Base-by-base conservation (phyloP, 192 early-diverging fungal genomes). In the Coemansia sp. region DNA sequence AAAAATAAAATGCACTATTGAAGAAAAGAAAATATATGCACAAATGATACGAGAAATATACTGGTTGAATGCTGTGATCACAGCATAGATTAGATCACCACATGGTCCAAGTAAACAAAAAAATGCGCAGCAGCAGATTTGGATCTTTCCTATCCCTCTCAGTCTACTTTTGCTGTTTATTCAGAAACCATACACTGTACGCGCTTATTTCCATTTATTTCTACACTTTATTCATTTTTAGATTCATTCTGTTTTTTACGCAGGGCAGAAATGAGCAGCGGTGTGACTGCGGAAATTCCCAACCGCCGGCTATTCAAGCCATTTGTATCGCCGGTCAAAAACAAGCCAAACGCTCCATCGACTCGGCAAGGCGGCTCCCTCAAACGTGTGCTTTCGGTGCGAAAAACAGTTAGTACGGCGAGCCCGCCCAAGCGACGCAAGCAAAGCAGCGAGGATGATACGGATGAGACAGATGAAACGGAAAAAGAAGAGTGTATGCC, bases 231-330 rank as follows among this genome's bases (percentile, higher is more conserved):
- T 27, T 27, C 26, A 27, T 27, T 27, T 35, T 35, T 35, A 35
- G 32, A 35, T 10, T 27, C 2, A 27, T 22, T 29, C 32, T 35
- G 32, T 35, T 35, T 27, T 4, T 55, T 35, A n/a, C 12, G 16
- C 10, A n/a, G 27, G 11, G 13, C 12, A 16, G 26, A 38, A 64
- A 64, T 64, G 62, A 64, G 62, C 41, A 66, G 56, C 19, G 62
- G 58, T 12, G 66, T 78, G 13, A 47, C 66, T 32, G 55, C 72
- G 39, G 69, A 74, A 41, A 20, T 64, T 55, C 64, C 77, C 43
- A 81, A 57, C 56, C 53, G 66, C 41, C 58, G 73, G 26, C 62
- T 81, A 59, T 64, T 74, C 23, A 81, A 63, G 54, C 78, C 78
- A 16, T 81, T 81, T 54, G 73, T 81, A 1, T 68, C 78, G n/a